Base-by-base conservation (phyloP, 306 rosid species). In the Cicer chorassanicum region DNA sequence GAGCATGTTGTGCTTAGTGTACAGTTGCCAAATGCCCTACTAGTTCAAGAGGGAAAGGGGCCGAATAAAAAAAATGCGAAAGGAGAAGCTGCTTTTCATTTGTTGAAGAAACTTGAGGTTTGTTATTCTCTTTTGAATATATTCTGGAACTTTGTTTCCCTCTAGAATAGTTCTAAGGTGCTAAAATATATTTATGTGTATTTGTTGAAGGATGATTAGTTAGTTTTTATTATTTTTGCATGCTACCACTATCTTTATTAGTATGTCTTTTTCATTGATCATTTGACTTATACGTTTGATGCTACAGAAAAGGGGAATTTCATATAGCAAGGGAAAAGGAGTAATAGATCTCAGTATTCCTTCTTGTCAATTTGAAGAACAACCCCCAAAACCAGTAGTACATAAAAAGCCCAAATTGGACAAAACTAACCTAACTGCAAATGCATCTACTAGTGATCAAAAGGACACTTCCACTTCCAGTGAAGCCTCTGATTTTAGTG, bases 31-130 rank as follows among this genome's bases (percentile, higher is more conserved):
- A 84, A 89, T 70, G 82, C 39, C 72, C 79, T 82, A 14, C 79
- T 94, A 83, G 83, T 76, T 70, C 88, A 77, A 48, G 75, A 82
- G 48, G 98, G 92, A 70, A 36, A 39, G 19, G 96, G 91, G 36
- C 70, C 60, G 14, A 81, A 61, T 72, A 85, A 79, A 70, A 90
- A 92, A 83, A 51, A 62, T 12, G 95, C 97, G 41, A 92, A 86
- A 84, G 99, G 96, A 82, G 89, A 84, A 71, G 99, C 99, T 38
- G 93, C 97, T 34, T 88, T 81, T 68, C 81, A 9, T 61, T 78
- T 94, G 60, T 82, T 94, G 80, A 82, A 79, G 72, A 83, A 94
- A 51, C 90, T 94, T 53, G 92, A 87, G 99, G 99, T 91, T 56
- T 68, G 70, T 69, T 81, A 38, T 76, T 66, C 80, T 84, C 63